Evolutionary conservation across 2,329 filamentous ascomycete species (phyloP), one percentile per base, ranked within the genome.

Genomic region (Monosporascus sp.): DNA sequence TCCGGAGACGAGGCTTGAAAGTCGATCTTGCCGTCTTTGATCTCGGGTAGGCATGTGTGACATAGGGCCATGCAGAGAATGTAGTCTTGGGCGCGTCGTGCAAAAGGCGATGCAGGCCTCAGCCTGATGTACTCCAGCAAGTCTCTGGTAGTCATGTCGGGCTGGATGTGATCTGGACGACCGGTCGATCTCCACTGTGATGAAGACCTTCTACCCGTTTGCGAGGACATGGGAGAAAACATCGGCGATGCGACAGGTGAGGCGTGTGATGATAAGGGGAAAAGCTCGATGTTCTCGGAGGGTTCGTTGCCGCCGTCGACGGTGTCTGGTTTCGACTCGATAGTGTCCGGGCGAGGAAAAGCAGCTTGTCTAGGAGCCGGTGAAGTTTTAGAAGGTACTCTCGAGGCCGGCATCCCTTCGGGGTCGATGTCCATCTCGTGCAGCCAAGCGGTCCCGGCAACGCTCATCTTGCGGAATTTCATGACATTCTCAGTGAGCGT

Each of bases 401-500:
- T 26, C 22, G 43, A 46, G 7, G 24, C 43, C 22, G 24, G 24
- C 24, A 22, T 27, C 20, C 58, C 50, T 35, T 60, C 56, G 17
- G 58, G 27, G 17, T 58, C 52, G 3, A 92, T 70, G 65, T 95
- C 90, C 56, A 80, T 78, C 64, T 94, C 87, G 60, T 96, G 92
- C 35, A 94, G 75, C 91, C 92, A 96, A 1, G 91, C 87, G 1
- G 89, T 91, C 7, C 92, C 92, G 3, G 89, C 91, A 35, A 97
- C 85, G 62, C 89, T 96, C 71, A 97, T 80, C 68, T 95, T 96
- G 44, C 92, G 87, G 67, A 97, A 97, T 57, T 91, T 90, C 93
- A 97, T 97, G 11, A 91, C 79, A 60, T 97, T 97, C 63, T 97
- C 91, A 1, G 92, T 97, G 60, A 97, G 75, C 0, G 92, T 97